These are phyloP conservation scores for Cyberlindnera lachancei DNA, from an alignment of 805 yeast genomes.

Conservation along the genomic window DNA sequence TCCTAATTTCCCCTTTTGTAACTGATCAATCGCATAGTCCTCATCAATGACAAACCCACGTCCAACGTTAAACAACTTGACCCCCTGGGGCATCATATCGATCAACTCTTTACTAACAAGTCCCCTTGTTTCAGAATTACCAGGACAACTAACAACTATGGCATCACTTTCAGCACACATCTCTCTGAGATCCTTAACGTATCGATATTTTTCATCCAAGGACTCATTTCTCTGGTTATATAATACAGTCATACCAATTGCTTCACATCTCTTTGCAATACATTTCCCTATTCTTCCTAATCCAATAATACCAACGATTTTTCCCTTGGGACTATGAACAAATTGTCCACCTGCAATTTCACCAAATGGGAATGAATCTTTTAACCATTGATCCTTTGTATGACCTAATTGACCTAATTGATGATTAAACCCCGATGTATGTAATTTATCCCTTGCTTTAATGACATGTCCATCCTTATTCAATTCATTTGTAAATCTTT, in stretches of 20 bases:
- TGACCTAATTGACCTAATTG: constrained; percentile 25
- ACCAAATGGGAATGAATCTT: constrained; percentile 28
- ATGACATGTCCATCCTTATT: constrained; percentile 32
- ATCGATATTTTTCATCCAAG: constrained; percentile 26
- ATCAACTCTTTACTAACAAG: constrained; percentile 38
- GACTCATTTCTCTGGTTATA: constrained; percentile 44
- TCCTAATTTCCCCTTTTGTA: constrained; percentile 36
- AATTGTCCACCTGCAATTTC: constrained; percentile 27
- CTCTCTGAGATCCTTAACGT: constrained; percentile 28
- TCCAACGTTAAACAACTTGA: constrained; percentile 51
- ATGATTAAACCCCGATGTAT: constrained; percentile 23
- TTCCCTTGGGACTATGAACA: constrained; percentile 39
- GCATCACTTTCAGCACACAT: constrained; percentile 37
- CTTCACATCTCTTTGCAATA: constrained; percentile 41
- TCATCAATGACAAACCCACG: constrained; percentile 49
- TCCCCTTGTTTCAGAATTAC: constrained; percentile 43
- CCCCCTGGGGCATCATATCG: constrained; percentile 29
- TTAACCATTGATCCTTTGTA: constrained; percentile 19
- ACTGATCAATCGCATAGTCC: constrained; percentile 33
- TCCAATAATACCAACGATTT: constrained; percentile 48
- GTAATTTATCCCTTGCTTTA: constrained; percentile 29
- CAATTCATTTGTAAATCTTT: constrained; percentile 27
- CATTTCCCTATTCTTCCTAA: constrained; percentile 55
- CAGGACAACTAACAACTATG: constrained; percentile 51
- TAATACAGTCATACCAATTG: constrained; percentile 51